phyloP scores from a whole-genome alignment of 441 rosid genomes.

The Aleurites moluccanus region DNA sequence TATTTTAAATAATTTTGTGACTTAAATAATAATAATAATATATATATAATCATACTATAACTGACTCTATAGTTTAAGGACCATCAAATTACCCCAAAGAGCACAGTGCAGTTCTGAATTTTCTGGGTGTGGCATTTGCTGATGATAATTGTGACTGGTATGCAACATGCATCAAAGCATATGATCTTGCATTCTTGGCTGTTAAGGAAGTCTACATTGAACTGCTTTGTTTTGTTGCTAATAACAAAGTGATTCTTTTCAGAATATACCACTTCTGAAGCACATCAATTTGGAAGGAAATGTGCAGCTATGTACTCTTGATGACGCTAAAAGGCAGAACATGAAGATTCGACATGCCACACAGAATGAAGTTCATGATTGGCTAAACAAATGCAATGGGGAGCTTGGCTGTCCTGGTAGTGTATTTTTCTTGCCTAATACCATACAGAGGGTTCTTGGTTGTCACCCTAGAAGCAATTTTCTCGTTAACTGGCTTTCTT shows the following conservation, averaged over 20 bases:
- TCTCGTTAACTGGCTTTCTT: constrained; percentile 7
- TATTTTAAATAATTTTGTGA: too few relatives aligned
- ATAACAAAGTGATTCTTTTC: neutral
- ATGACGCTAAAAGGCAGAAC: neutral
- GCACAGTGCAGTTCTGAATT: neutral
- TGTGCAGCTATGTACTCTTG: constrained; percentile 5
- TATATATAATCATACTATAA: too few relatives aligned
- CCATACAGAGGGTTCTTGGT: neutral
- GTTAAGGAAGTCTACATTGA: constrained; percentile 3
- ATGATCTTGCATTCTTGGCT: constrained; percentile 2
- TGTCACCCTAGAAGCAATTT: neutral
- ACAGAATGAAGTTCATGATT: neutral
- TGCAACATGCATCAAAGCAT: neutral
- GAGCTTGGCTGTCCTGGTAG: constrained; percentile 11
- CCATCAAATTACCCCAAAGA: too few relatives aligned
- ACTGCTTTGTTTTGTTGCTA: constrained; percentile 15
- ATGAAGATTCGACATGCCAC: neutral
- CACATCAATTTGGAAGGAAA: neutral
- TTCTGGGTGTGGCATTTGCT: constrained; percentile 7
- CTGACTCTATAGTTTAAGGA: too few relatives aligned
- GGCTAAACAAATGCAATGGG: constrained; percentile 12
- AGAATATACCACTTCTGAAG: neutral
- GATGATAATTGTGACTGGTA: neutral
- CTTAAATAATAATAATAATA: too few relatives aligned
- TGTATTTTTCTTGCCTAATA: constrained; percentile 2